Base-by-base conservation (phyloP, 2,329 filamentous ascomycete species). In the Ophiostoma montium region DNA sequence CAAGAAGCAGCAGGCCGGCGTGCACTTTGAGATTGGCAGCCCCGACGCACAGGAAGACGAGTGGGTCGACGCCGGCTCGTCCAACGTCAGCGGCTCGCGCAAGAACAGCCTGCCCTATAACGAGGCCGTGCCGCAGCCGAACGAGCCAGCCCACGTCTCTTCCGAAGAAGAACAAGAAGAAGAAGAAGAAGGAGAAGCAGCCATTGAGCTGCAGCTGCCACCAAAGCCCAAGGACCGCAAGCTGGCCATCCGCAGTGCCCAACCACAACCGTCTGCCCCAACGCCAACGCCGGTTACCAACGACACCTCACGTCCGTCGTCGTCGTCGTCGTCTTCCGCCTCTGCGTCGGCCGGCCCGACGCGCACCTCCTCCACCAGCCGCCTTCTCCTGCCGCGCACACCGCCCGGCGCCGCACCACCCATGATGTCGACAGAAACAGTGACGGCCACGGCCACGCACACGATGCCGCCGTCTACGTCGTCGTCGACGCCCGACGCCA, bases 11-110 rank as follows among this genome's bases (percentile, higher is more conserved):
- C 32, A 43, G 18, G 3, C 35, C 16, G 21, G 63, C 23, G 78
- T 82, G 31, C 78, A 80, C 58, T 82, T 82, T 57, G 76, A 80
- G 57, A 68, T 82, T 48, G 78, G 78, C 47, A 71, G 67, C 41
- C 62, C 62, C 38, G 62, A 62, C 31, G 63, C 66, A 38, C 61
- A 61, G 35, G 71, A 76, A 47, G 76, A 78, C 68, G 78, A 78
- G 65, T 82, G 79, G 79, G 75, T 82, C 38, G 79, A 83, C 62
- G 77, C 78, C 52, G 81, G 76, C 62, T 71, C 70, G 43, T 79
- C 75, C 50, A 78, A 70, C 69, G 12, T 73, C 67, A 53, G 48
- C 41, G 51, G 48, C 30, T 52, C 47, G 30, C 52, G 46, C 35
- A 48, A 43, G 23, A 44, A 48, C 48, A 51, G 50, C 19, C 33